A percentile compares a stretch with the other conserved stretches of the same genome.
Conservation (phyloP, 2,329 filamentous ascomycete species). For the Madurella fahalii region DNA sequence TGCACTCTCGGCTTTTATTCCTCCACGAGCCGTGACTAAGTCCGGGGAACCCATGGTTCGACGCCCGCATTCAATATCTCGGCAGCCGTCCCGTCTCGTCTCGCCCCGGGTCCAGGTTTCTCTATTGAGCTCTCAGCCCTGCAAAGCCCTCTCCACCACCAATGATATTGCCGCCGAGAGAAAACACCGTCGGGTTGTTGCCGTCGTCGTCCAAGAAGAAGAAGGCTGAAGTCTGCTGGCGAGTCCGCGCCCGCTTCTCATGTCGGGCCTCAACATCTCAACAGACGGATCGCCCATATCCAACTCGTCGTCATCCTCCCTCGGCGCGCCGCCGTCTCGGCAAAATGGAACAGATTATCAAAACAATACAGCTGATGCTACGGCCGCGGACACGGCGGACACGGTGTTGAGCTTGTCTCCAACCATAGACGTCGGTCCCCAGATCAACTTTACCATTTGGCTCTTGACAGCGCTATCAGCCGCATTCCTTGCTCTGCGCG, state of each 20-base stretch:
- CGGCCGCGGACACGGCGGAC: background rate
- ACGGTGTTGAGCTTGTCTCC: background rate
- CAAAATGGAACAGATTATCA: background rate
- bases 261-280: constrained; percentile 6
- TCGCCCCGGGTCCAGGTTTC: background rate
- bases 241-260: constrained; percentile 4
- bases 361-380: background rate
- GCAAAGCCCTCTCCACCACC: background rate
- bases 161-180: constrained; percentile 3
- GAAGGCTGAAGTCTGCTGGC: constrained; percentile 4
- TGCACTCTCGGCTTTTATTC: background rate
- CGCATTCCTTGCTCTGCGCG: constrained; percentile 24
- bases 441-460: constrained; percentile 24
- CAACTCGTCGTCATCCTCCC: background rate
- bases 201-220: constrained; percentile 6
- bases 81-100: constrained; percentile 7
- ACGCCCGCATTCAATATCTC: constrained; percentile 14
- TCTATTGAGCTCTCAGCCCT: background rate
- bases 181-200: constrained; percentile 2
- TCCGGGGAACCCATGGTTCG: constrained; percentile 14
- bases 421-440: constrained; percentile 18
- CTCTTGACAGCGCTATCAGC: constrained; percentile 18
- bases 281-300: background rate
- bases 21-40: background rate
- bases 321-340: background rate